Conservation (phyloP, 1,284 basidiomycete species). For the Trichosporon sp. region DNA sequence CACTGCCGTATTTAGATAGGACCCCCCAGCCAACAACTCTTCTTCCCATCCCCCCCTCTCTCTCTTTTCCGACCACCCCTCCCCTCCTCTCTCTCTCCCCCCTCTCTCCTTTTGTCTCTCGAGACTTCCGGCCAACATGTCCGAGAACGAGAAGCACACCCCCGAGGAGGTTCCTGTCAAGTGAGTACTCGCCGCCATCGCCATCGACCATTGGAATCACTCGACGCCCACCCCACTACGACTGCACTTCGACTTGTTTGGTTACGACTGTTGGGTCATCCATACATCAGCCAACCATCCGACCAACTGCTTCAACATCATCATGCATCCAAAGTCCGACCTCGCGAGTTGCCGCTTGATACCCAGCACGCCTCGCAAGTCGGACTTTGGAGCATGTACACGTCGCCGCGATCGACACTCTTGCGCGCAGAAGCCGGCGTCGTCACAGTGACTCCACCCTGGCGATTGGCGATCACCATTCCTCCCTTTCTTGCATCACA, state of each 20-base stretch:
- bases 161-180: slow-evolving; percentile 50
- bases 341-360: too few relatives aligned
- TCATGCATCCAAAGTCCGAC: background rate
- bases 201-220: background rate
- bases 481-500: background rate
- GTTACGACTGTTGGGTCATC: background rate
- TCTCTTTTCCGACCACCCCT: slow-evolving; percentile 19
- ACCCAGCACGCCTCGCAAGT: too few relatives aligned
- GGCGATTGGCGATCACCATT: slow-evolving; percentile 2
- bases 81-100: slow-evolving; percentile 23
- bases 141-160: slow-evolving; percentile 50
- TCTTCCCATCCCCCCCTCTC: slow-evolving; percentile 22
- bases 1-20: slow-evolving; percentile 35
- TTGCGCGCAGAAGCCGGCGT: background rate
- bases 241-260: background rate
- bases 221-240: background rate
- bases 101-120: slow-evolving; percentile 27
- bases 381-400: too few relatives aligned
- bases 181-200: slow-evolving; percentile 38
- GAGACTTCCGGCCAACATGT: slow-evolving; percentile 38
- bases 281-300: background rate
- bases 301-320: background rate
- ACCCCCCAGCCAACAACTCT: slow-evolving; percentile 14
- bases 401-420: background rate
- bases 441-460: background rate